Evolutionary conservation across 352 stramenopile species (phyloP), one percentile per base, ranked within the genome.

Genomic region (Globisporangium mamillatum): DNA sequence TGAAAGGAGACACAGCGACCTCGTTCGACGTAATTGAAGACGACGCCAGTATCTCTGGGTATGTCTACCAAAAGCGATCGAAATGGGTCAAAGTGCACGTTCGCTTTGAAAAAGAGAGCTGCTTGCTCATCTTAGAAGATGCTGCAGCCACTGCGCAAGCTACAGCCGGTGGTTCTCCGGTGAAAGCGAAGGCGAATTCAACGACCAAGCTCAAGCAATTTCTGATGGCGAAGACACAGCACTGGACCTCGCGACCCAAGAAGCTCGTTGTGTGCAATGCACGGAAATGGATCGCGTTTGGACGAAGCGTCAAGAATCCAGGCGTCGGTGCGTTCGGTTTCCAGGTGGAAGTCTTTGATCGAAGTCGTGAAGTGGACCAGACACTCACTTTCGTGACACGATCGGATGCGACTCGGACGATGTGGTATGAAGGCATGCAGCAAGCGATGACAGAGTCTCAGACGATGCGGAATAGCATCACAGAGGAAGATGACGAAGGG

Each of bases 21-120:
- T 76, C 78, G 7, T 91, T 90, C 54, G 75, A 89, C 25, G 68
- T 80, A 1, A 69, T 79, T 4, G 84, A 94, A 67, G 74, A 91
- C 54, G 72, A 87, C 16, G 66, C 69, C 16, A 82, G 79, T 34
- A 67, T 91, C 7, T 75, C 72, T n/a, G 83, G 86, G 0, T 90
- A 78, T 54, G 86, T 75, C 24, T 94, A 92, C 60, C 86, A 94
- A 63, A 92, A 94, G 66, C 73, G 76, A 6, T 78, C 84, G 0
- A 89, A 92, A 59, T 94, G 86, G 86, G 79, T 79, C 0, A 91
- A 91, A 44, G 84, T 92, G 27, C 74, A 82, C 9, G 65, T 94
- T 7, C 88, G 78, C 34, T 88, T 94, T 36, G 81, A 94, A 44
- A 91, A 92, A 59, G 56, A 74, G 3, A 90, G 78, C 10, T 92